Conservation (phyloP, 495 filamentous ascomycete species). For the Saxophila tyrrhenica region DNA sequence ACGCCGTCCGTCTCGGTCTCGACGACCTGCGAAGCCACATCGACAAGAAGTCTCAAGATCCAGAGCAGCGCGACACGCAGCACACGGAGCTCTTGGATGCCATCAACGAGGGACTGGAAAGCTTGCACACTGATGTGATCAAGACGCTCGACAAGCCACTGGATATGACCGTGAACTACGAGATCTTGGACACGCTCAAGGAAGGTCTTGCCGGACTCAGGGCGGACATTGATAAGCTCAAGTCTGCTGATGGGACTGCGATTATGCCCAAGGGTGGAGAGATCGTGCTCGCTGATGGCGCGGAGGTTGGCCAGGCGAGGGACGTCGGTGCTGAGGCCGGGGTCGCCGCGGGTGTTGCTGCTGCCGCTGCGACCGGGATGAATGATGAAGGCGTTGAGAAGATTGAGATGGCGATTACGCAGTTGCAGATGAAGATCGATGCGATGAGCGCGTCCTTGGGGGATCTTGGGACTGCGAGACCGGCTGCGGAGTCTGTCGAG, state of each 20-base stretch:
- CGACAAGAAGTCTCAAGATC: constrained; percentile 48
- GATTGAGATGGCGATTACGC: constrained; percentile 67
- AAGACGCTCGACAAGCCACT: constrained; percentile 66
- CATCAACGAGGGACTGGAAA: constrained; percentile 68
- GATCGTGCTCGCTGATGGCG: constrained; percentile 32
- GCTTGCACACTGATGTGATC: constrained; percentile 61
- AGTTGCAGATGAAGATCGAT: constrained; percentile 74
- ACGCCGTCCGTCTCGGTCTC: constrained; percentile 58
- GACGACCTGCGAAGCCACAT: constrained; percentile 58
- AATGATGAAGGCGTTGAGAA: constrained; percentile 67
- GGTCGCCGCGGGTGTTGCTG: constrained; percentile 41
- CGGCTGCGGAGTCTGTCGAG: constrained; percentile 28
- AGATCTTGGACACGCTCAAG: constrained; percentile 77
- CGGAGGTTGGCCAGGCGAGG: constrained; percentile 5
- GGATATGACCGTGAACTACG: constrained; percentile 68
- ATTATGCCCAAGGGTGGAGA: constrained; percentile 24
- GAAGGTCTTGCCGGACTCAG: constrained; percentile 61
- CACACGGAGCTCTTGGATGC: constrained; percentile 70
- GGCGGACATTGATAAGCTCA: constrained; percentile 66
- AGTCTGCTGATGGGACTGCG: constrained; percentile 31
- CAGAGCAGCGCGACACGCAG: constrained; percentile 37
- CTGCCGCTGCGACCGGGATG: constrained; percentile 34
- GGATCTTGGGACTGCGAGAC: constrained; percentile 12
- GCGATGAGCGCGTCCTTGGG: constrained; percentile 52
- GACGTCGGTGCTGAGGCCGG: constrained; percentile 29